Conservation (phyloP, 2,329 filamentous ascomycete genomes). For the Penicillium vulpinum region DNA sequence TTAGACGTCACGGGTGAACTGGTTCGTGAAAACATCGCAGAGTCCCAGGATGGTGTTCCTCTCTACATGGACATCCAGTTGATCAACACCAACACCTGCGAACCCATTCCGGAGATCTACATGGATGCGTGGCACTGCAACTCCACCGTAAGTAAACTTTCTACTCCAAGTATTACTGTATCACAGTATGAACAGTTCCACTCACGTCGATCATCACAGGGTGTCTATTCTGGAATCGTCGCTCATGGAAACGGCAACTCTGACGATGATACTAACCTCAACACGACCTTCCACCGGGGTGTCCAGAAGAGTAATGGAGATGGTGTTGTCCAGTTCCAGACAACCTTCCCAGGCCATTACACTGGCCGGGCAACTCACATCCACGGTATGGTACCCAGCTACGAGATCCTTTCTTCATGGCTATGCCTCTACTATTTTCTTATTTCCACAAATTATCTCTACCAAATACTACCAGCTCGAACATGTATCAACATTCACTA, state of each 20-base stretch:
- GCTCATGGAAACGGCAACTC: slow-evolving; percentile 40
- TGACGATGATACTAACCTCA: slow-evolving; percentile 41
- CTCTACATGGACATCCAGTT: slow-evolving; percentile 46
- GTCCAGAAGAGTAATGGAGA: slow-evolving; percentile 45
- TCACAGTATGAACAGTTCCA: not conserved
- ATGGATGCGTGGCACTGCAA: slow-evolving; percentile 47
- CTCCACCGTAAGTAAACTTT: slow-evolving; percentile 29
- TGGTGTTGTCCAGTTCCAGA: slow-evolving; percentile 46
- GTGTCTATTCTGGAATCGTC: slow-evolving; percentile 43
- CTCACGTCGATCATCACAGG: slow-evolving; percentile 18
- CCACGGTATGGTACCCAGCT: slow-evolving; percentile 23
- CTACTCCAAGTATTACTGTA: too few species aligned
- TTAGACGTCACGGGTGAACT: slow-evolving; percentile 40
- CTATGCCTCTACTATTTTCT: not conserved
- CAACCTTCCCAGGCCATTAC: slow-evolving; percentile 51
- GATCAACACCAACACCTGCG: slow-evolving; percentile 44
- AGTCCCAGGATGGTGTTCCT: slow-evolving; percentile 40
- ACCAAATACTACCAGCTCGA: not conserved
- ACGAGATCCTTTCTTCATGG: not conserved
- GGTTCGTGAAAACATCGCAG: slow-evolving; percentile 40
- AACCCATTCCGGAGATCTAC: slow-evolving; percentile 40
- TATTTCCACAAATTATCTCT: not conserved
- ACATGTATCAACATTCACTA: not conserved
- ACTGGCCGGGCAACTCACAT: slow-evolving; percentile 40
- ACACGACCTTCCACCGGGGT: slow-evolving; percentile 49